Base-by-base conservation (phyloP, 139 green algal genomes). In the Chlorokybus atmophyticus region DNA sequence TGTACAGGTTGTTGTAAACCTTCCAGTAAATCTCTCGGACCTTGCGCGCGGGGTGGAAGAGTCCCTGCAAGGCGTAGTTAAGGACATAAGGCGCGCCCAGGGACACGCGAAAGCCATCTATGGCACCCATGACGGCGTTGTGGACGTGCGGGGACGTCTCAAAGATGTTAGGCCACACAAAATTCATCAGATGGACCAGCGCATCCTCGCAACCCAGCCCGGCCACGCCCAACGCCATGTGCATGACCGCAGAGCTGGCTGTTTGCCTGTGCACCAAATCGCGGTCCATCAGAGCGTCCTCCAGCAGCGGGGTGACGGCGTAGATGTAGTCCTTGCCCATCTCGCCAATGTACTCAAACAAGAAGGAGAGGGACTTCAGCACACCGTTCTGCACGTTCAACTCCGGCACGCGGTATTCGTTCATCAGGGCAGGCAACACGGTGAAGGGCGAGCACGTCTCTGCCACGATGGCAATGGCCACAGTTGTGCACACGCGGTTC, bases 341-440 rank as follows among this genome's bases (percentile, higher is more conserved):
- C 77, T 99, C 91, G n/a, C 91, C 91, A 31, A 99, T 96, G 83
- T 98, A 99, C 77, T 99, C 91, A 62, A 99, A 99, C 74, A 99
- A 81, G 75, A 99, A 99, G 42, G 75, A 87, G 53, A 99, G 83
- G n/a, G 85, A 86, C 79, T 96, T 93, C 50, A 95, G 80, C 62
- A 95, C 90, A 49, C 91, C 91, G 56, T 99, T 99, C 79, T 99
- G 91, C 41, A 99, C 88, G 66, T 96, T 98, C 14, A 95, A 68
- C 80, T 97, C 87, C 1, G 89, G 89, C 26, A 89, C 83, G 56
- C 86, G 73, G 54, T 94, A 98, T 79, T 97, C 91, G 70, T 97
- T 97, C 84, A 98, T 95, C 3, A 98, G 81, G 14, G 88, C 91
- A 0, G 91, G 91, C 60, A 98, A 75, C 47, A 98, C 91, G n/a